Conservation (phyloP, 768 basidiomycete species). For the Russula vinacea region DNA sequence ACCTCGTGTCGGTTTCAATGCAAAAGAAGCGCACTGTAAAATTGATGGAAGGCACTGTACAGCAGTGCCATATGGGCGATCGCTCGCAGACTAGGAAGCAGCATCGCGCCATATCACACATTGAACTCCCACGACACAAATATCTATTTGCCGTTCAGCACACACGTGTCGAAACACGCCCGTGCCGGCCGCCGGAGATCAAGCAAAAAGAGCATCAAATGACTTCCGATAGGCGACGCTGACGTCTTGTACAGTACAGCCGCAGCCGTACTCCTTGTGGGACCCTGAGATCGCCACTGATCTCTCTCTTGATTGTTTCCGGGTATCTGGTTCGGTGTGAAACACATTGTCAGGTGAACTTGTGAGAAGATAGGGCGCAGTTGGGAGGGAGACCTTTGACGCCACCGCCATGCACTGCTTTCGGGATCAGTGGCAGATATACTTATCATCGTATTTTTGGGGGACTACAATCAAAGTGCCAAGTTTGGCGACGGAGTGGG, state of each 20-base stretch:
- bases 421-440: neutral
- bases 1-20: neutral
- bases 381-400: too few relatives aligned
- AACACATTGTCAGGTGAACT: neutral
- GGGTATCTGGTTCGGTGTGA: neutral
- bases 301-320: neutral
- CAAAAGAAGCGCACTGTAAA: neutral
- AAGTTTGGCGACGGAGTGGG: neutral
- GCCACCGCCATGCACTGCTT: neutral
- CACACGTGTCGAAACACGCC: conserved; percentile 19
- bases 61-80: neutral
- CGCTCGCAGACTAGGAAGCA: neutral
- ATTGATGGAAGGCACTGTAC: neutral
- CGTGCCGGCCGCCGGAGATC: neutral
- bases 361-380: neutral
- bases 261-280: neutral
- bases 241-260: neutral
- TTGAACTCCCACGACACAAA: neutral
- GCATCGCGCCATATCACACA: neutral
- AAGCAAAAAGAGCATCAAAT: neutral
- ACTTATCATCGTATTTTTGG: neutral
- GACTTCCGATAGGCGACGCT: neutral
- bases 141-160: conserved; percentile 6
- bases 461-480: neutral
- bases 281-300: neutral